These are phyloP conservation scores for Albatrellus sp. DNA, from an alignment of 1,284 basidiomycete genomes.

Conservation along the genomic window DNA sequence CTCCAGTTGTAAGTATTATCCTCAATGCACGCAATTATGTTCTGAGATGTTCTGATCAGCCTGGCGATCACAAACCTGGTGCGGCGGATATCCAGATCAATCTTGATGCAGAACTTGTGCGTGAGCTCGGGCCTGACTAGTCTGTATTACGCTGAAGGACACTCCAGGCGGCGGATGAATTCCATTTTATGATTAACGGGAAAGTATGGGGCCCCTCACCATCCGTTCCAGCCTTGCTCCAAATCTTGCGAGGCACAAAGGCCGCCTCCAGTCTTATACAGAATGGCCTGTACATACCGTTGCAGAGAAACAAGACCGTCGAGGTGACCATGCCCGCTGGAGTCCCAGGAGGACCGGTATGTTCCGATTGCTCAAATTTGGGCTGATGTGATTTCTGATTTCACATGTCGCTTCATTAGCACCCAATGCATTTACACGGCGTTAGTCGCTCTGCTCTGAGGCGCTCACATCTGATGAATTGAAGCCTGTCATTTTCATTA, in stretches of 20 bases:
- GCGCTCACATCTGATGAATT: too few relatives aligned
- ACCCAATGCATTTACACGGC: slow-evolving; percentile 29
- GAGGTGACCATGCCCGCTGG: slow-evolving; percentile 23
- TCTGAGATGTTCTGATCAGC: slow-evolving; percentile 10
- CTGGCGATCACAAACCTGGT: slow-evolving; percentile 16
- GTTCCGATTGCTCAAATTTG: not conserved
- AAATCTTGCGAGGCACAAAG: slow-evolving; percentile 23
- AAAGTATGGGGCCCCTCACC: slow-evolving; percentile 15
- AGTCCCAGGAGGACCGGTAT: slow-evolving; percentile 15
- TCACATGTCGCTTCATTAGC: slow-evolving; percentile 11
- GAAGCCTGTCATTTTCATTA: too few relatives aligned
- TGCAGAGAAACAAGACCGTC: slow-evolving; percentile 21
- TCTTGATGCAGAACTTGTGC: slow-evolving; percentile 15
- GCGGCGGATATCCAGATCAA: slow-evolving; percentile 20
- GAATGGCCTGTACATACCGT: slow-evolving; percentile 17
- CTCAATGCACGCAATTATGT: not conserved
- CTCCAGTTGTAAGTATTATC: not conserved
- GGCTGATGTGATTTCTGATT: not conserved
- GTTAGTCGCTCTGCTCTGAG: slow-evolving; percentile 12
- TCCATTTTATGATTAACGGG: slow-evolving; percentile 18
- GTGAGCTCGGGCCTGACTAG: slow-evolving; percentile 3
- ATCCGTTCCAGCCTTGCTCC: slow-evolving; percentile 23
- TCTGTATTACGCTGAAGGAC: not conserved
- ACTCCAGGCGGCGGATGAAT: slow-evolving; percentile 1
- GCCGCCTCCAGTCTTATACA: slow-evolving; percentile 20